These are phyloP conservation scores for Hypericum perforatum DNA, from an alignment of 345 rosid genomes.

Conservation along the genomic window DNA sequence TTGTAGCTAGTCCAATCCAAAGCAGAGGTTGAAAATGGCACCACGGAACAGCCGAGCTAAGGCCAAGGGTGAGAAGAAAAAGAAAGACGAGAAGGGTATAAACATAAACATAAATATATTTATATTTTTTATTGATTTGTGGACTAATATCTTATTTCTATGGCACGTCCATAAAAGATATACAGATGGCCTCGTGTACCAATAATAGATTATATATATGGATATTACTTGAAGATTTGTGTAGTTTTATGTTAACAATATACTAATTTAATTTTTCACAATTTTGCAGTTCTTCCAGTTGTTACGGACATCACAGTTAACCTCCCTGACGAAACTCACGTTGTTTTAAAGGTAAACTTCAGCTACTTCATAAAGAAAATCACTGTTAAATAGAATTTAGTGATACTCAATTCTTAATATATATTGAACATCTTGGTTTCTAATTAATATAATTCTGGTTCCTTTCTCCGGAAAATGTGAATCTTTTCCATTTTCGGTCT, in stretches of 20 bases:
- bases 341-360: conserved; percentile 53
- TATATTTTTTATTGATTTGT: background rate
- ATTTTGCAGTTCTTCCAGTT: conserved; percentile 73
- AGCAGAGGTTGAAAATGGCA: conserved; percentile 43
- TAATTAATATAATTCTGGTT: too few species aligned
- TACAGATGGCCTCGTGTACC: too few species aligned
- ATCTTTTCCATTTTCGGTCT: too few species aligned
- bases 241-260: background rate
- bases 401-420: too few species aligned
- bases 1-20: background rate
- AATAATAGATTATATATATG: background rate
- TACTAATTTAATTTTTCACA: background rate
- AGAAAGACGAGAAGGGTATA: conserved; percentile 90
- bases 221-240: background rate
- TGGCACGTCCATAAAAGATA: too few species aligned
- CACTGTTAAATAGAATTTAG: too few species aligned
- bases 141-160: too few species aligned
- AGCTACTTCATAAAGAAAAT: too few species aligned
- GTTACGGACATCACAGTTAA: conserved; percentile 69
- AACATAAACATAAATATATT: background rate
- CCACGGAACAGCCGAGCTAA: conserved; percentile 75
- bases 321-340: conserved; percentile 76
- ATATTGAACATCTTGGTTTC: too few species aligned
- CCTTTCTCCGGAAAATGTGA: too few species aligned
- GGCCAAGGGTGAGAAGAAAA: conserved; percentile 90